phyloP scores from a whole-genome alignment of 495 filamentous ascomycete genomes.

The Penicillium daleae region DNA sequence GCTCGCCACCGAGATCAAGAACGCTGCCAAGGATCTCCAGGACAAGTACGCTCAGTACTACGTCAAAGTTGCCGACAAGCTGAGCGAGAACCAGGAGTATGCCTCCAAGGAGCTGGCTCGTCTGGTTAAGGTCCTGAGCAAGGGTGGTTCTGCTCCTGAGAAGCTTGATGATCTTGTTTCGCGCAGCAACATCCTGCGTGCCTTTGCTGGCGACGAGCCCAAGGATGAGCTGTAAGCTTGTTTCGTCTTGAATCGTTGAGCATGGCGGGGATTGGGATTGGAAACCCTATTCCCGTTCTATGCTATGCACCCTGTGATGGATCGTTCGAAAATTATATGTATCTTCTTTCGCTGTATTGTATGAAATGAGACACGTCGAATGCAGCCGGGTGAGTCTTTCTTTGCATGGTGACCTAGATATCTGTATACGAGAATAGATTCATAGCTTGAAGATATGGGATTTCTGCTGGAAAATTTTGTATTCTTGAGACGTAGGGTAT shows the following conservation, averaged over 20 bases:
- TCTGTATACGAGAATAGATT: constrained; percentile 11
- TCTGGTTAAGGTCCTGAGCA: constrained; percentile 76
- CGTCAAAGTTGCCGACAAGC: constrained; percentile 84
- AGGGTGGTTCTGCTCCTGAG: constrained; percentile 80
- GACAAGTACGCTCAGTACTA: constrained; percentile 95
- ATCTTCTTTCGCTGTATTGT: constrained; percentile 20
- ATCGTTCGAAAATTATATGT: constrained; percentile 13
- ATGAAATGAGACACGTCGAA: constrained; percentile 23
- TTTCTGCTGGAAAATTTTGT: constrained; percentile 6
- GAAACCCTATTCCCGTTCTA: not conserved
- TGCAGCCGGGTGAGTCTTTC: not conserved
- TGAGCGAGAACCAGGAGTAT: constrained; percentile 73
- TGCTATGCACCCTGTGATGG: constrained; percentile 11
- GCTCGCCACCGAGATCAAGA: constrained; percentile 66
- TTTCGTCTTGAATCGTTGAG: constrained; percentile 11
- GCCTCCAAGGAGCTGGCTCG: constrained; percentile 84
- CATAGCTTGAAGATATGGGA: not conserved
- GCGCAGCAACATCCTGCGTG: constrained; percentile 85
- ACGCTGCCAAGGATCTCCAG: constrained; percentile 67
- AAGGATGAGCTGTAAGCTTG: constrained; percentile 68
- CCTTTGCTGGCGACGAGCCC: constrained; percentile 60
- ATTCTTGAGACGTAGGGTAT: constrained; percentile 31
- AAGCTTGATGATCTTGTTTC: constrained; percentile 89
- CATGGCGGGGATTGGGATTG: not conserved
- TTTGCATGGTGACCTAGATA: not conserved